phyloP scores from a whole-genome alignment of 192 early-diverging fungal species.

The Umbelopsis sp. region DNA sequence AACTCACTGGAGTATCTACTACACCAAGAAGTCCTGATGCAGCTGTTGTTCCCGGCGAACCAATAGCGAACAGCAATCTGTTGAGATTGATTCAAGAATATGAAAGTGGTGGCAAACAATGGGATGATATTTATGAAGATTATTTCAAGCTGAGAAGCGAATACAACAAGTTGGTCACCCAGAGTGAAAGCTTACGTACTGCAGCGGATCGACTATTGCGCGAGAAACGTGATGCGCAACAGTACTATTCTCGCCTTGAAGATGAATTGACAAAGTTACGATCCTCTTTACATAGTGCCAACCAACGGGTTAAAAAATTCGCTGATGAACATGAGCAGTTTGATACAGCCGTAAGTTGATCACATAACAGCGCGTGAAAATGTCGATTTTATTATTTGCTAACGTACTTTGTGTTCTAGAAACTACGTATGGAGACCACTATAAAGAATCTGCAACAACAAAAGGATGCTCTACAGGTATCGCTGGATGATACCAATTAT shows the following conservation, averaged over 20 bases:
- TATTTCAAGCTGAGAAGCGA: slow-evolving; percentile 19
- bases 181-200: slow-evolving; percentile 2
- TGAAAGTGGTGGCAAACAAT: slow-evolving; percentile 18
- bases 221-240: slow-evolving; percentile 9
- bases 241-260: slow-evolving; percentile 15
- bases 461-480: slow-evolving; percentile 3
- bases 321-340: slow-evolving; percentile 14
- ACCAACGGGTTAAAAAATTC: slow-evolving; percentile 11
- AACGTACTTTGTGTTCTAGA: background rate
- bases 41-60: slow-evolving; percentile 1
- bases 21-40: background rate
- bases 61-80: slow-evolving; percentile 11
- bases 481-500: slow-evolving; percentile 22
- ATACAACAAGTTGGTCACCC: background rate
- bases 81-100: slow-evolving; percentile 17
- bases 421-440: background rate
- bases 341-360: background rate
- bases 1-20: background rate
- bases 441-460: background rate
- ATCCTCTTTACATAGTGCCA: background rate
- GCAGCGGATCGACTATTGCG: background rate
- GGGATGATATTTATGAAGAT: slow-evolving; percentile 25
- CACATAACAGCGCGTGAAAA: background rate
- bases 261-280: slow-evolving; percentile 13
- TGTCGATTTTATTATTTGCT: background rate